Evolutionary conservation across 176 grass and related monocot genomes (phyloP), one percentile per base, ranked within the genome.

Genomic region (Puccinellia tenuiflora): DNA sequence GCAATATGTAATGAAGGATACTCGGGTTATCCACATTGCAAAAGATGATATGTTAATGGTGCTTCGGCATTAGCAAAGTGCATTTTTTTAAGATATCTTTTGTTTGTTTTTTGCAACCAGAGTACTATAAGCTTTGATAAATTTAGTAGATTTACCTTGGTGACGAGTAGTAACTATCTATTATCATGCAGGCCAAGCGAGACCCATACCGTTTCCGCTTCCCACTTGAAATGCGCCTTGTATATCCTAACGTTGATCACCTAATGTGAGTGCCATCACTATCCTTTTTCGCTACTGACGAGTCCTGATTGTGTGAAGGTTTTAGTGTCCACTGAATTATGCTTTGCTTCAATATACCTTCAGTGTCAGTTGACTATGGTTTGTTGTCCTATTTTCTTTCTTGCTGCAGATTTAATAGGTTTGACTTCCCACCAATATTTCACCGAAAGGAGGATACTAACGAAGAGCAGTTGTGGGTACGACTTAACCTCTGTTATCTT

Each of bases 161-260:
- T 40, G 50, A 81, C 25, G 40, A 28, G 24, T 65, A 65, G 69
- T 48, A 68, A 68, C 18, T 83, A 55, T 64, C 34, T 70, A 35
- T 86, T 91, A 30, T 74, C 51, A 47, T 90, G 77, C 83, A 98
- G 96, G 92, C 91, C 20, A 98, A 98, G 85, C 80, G 96, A 78
- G 92, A 95, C 80, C 96, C 96, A 18, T 98, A 95, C 57, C 87
- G 91, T 33, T 98, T 90, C 55, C 90, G 96, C 14, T 98, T 98
- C 67, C 96, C 96, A 80, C 88, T 98, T 81, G 96, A 98, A 88
- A 91, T 98, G 89, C 85, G 96, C 53, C 91, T 98, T 83, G 51
- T 98, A 26, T 89, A 94, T 73, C 96, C 96, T 76, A 95, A 98
- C 85, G 90, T 98, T 48, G 96, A 98, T 90, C 92, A 95, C 68